Conservation (phyloP, 2,329 filamentous ascomycete species). For the Teratosphaeria destructans region DNA sequence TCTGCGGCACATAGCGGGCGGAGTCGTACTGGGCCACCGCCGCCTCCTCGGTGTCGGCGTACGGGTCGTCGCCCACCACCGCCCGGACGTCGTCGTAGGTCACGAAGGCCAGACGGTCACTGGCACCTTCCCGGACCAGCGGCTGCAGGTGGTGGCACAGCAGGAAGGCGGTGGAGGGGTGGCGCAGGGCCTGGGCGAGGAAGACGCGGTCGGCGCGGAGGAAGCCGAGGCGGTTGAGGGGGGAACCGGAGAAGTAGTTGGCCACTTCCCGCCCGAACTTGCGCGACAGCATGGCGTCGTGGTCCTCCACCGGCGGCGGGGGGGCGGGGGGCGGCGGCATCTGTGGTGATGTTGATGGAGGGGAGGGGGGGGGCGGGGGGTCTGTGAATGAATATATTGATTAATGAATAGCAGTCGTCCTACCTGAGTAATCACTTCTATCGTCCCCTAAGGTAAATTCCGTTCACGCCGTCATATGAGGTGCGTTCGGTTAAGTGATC, state of each 20-base stretch:
- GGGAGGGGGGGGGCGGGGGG: neutral
- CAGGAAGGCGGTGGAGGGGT: conserved; percentile 60
- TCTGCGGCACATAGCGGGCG: conserved; percentile 51
- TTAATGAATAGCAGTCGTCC: no score
- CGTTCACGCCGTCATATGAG: no score
- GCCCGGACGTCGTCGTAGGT: conserved; percentile 54
- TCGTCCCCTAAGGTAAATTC: no score
- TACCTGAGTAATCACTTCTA: no score
- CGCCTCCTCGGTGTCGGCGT: conserved; percentile 61
- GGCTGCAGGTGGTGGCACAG: conserved; percentile 71
- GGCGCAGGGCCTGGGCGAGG: conserved; percentile 54
- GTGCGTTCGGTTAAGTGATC: no score
- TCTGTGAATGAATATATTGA: neutral
- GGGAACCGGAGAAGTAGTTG: conserved; percentile 74
- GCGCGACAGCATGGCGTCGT: conserved; percentile 60
- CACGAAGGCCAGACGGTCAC: conserved; percentile 54
- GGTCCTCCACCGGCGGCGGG: conserved; percentile 45
- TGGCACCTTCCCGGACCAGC: conserved; percentile 41
- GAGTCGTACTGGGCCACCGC: conserved; percentile 66
- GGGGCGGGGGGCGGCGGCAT: conserved; percentile 32
- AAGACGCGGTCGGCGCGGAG: conserved; percentile 62
- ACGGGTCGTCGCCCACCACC: conserved; percentile 63
- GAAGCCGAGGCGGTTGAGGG: conserved; percentile 70
- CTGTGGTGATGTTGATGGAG: conserved; percentile 2
- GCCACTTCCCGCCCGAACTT: conserved; percentile 71